phyloP scores from a whole-genome alignment of 805 yeast species.

The Pichia cabralensis region DNA sequence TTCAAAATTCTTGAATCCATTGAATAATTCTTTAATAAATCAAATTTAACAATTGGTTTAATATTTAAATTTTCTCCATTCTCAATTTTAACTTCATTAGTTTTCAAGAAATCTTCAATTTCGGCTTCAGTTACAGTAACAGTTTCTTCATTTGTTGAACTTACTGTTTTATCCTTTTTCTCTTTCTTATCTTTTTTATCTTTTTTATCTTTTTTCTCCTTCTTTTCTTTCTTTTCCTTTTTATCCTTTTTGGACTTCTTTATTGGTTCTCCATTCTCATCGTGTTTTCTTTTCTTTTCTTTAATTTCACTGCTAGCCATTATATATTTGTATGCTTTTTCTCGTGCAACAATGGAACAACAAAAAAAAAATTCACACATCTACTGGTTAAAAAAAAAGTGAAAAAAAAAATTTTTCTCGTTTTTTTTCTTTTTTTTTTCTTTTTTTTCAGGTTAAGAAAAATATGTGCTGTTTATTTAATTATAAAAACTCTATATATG shows the following conservation, averaged over 20 bases:
- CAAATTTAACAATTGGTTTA: conserved; percentile 64
- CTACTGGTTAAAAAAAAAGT: no score
- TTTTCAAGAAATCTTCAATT: conserved; percentile 49
- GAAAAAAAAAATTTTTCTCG: no score
- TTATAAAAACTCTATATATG: no score
- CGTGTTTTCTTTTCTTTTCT: conserved; percentile 22
- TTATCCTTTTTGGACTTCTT: conserved; percentile 28
- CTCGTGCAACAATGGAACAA: no score
- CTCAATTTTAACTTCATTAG: conserved; percentile 72
- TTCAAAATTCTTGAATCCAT: conserved; percentile 46
- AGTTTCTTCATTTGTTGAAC: neutral
- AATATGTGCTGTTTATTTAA: no score
- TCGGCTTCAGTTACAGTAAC: conserved; percentile 29
- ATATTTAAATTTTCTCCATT: conserved; percentile 45
- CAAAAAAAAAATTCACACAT: no score
- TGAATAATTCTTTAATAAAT: conserved; percentile 35
- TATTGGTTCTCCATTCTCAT: conserved; percentile 15
- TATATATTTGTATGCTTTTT: conserved; percentile 3
- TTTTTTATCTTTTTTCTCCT: conserved; percentile 28
- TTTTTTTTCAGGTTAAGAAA: no score
- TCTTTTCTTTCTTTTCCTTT: conserved; percentile 32
- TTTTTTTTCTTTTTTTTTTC: no score
- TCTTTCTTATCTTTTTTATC: conserved; percentile 23
- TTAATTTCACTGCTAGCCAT: conserved; percentile 21
- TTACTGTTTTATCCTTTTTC: conserved; percentile 8